Evolutionary conservation across 768 basidiomycete species (phyloP), one percentile per base, ranked within the genome.

Genomic region (Serpula lacrymans): DNA sequence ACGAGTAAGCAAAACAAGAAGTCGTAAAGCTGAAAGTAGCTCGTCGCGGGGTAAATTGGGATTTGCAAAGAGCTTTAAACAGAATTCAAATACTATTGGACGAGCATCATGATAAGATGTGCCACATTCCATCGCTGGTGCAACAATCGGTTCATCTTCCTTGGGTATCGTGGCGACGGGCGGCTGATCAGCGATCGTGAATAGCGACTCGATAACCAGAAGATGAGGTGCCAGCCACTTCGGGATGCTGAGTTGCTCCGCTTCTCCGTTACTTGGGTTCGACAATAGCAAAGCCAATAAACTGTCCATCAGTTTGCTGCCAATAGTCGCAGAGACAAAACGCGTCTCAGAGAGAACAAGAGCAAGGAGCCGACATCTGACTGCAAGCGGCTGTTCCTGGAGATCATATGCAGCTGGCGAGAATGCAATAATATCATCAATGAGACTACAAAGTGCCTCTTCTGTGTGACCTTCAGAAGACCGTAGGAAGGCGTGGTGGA

Each of bases 201-300:
- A 73, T 33, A 97, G 65, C 13, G 85, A 80, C 56, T 99, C 93
- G 5, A 83, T 82, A 36, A 94, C 86, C 10, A 96, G 75, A 10
- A 98, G 70, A 52, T 86, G 81, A 2, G 88, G 76, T 1, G 92
- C 82, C 4, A 95, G 74, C 96, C 96, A 99, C 53, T 78, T 82
- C 7, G 95, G 92, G 22, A 77, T 65, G 14, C 54, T 59, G 4
- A 77, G 71, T 37, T 77, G 76, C n/a, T 74, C 74, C 2, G 70
- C 65, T 40, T 78, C 75, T 31, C 65, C 63, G 41, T 70, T 74
- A 25, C 63, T 56, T 12, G 71, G 71, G 51, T 71, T 73, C 9
- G 85, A 80, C 16, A 80, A 65, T 22, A 91, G 67, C 11, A 90
- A 60, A 2, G 79, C 80, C 14, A 91, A 62, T 17, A 91, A 65